Base-by-base conservation (phyloP, 192 early-diverging fungal species). In the Linnemannia zychae region DNA sequence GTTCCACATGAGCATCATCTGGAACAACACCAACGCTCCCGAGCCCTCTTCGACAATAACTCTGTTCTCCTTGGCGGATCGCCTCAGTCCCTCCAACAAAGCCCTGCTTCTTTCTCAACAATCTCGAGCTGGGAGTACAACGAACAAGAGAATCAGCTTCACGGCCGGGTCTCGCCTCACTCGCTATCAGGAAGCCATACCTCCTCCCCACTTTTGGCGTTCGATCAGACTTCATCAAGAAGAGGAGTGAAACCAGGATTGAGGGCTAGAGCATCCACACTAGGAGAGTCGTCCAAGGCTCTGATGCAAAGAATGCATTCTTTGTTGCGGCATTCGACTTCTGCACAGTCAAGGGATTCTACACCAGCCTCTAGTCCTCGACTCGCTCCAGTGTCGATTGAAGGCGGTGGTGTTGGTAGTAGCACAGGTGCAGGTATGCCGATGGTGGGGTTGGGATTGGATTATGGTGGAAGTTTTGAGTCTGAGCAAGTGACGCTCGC, bases 241-340 rank as follows among this genome's bases (percentile, higher is more conserved):
- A 49, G 48, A 49, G 24, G 24, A 31, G 12, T 28, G 31, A 20
- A 9, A 24, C 40, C 40, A 9, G 48, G 72, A 40, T 4, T 67
- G 4, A 48, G 65, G 0, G 40, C 46, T 20, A 78, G 82, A 1
- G 73, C 77, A 2, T 75, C 82, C 0, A 84, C 82, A 1, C 9
- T 84, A 11, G 82, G 82, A 47, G 82, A 84, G 24, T 84, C 82
- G 12, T 78, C 76, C 20, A 84, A 67, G 68, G 24, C 78, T 15
- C 33, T 84, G 46, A 67, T 84, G 9, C 76, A 75, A 36, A 74
- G 67, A 17, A 78, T 84, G 82, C 82, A 84, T 5, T n/a, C 72
- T 9, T 67, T 84, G 24, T 75, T 37, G 68, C 44, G 40, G 28
- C 75, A 67, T 31, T 66, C 74, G 13, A 28, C 69, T 11, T 46